These are phyloP conservation scores for Candida namnaoensis DNA, from an alignment of 805 yeast species.

Conservation along the genomic window DNA sequence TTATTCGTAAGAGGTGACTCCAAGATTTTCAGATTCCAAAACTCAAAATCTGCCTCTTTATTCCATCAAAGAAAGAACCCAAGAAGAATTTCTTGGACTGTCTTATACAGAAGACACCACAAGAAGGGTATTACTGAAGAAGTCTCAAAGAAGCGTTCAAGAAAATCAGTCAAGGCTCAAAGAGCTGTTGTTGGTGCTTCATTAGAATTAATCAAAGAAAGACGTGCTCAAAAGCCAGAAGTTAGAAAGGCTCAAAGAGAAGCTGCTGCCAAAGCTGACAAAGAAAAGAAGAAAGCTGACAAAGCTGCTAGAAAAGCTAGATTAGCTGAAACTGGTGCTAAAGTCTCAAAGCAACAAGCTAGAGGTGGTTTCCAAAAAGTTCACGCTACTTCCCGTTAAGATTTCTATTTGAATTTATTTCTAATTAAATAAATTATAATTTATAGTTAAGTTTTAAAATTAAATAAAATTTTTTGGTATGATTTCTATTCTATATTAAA, in stretches of 20 bases:
- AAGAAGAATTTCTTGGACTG: constrained; percentile 99
- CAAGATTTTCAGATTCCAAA: constrained; percentile 98
- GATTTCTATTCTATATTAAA: too few relatives aligned
- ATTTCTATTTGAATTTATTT: neutral
- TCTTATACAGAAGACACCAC: constrained; percentile 99
- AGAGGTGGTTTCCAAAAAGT: constrained; percentile 98
- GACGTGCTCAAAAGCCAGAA: constrained; percentile 93
- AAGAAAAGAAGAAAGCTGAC: constrained; percentile 87
- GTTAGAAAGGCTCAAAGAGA: constrained; percentile 98
- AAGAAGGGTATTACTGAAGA: constrained; percentile 99
- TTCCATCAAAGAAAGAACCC: constrained; percentile 99
- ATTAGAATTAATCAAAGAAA: constrained; percentile 94
- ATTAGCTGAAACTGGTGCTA: constrained; percentile 66
- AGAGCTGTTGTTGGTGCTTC: constrained; percentile 99
- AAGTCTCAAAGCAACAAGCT: constrained; percentile 91
- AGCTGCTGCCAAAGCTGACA: constrained; percentile 73
- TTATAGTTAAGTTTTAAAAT: constrained; percentile 2
- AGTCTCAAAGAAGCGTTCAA: constrained; percentile 91
- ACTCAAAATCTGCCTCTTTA: constrained; percentile 94
- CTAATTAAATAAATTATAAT: constrained; percentile 2
- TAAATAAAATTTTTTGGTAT: neutral
- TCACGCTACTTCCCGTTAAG: constrained; percentile 93
- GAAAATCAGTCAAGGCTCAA: constrained; percentile 97
- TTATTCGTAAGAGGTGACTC: constrained; percentile 99
- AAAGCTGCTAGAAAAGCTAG: constrained; percentile 93